Base-by-base conservation (phyloP, 495 filamentous ascomycete species). In the Collariella sp. region DNA sequence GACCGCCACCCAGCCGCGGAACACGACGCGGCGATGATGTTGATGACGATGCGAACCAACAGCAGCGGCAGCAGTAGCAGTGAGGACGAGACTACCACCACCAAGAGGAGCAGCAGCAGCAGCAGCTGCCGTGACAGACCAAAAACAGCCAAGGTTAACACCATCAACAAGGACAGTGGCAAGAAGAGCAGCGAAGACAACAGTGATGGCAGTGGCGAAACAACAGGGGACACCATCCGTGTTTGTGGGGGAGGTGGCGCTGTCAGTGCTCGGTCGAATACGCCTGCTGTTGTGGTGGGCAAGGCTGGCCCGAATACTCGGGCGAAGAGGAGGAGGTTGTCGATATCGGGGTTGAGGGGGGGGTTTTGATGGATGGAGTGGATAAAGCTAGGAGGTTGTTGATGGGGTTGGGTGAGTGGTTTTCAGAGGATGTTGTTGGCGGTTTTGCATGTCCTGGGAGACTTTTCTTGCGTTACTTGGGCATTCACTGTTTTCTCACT, bases 261-360 rank as follows among this genome's bases (percentile, higher is more conserved):
- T 9, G 26, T 9, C 26, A 4, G 9, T 9, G 9, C 26, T 9
- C 4, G 26, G 26, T n/a, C n/a, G n/a, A n/a, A n/a, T n/a, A n/a
- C n/a, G n/a, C 35, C 35, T n/a, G 5, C 26, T 31, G 5, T 31
- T 31, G 5, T 31, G 26, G 26, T 31, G 9, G 4, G 46, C 13
- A 31, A 7, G 3, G 18, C 18, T 23, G 13, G 29, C 19, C 40
- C 9, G 3, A 51, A 26, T 19, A 52, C 40, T 13, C 13, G 50
- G 40, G 31, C 50, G 29, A 52, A 52, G 40, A 44, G 50, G 31
- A 29, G 50, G 31, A 23, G 40, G 50, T 44, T n/a, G n/a, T n/a
- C n/a, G n/a, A n/a, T n/a, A n/a, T n/a, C n/a, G n/a, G n/a, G n/a
- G n/a, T n/a, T n/a, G n/a, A n/a, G n/a, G 19, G 12, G 2, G 7